phyloP scores from a whole-genome alignment of 257 asterid genomes.

The Haberlea rhodopensis region DNA sequence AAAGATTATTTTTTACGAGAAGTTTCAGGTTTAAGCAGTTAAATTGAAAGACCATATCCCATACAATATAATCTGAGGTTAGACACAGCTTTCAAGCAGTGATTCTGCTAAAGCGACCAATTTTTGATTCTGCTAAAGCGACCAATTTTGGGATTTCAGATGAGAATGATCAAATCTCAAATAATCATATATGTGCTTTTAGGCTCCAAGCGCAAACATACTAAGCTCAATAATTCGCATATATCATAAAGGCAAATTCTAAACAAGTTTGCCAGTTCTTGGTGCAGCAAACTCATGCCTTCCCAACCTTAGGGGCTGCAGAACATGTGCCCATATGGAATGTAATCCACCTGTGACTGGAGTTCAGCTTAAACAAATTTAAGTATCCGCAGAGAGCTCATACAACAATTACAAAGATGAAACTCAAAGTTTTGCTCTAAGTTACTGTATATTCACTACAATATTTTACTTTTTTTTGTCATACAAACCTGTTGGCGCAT shows the following conservation, averaged over 20 bases:
- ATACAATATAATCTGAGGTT: background rate
- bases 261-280: background rate
- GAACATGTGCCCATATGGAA: no score
- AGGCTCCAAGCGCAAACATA: background rate
- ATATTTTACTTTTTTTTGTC: conserved; percentile 7
- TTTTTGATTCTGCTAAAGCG: conserved; percentile 1
- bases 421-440: background rate
- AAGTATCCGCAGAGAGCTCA: background rate
- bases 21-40: background rate
- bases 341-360: background rate
- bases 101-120: no score
- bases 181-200: background rate
- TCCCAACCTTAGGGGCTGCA: no score
- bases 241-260: background rate
- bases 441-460: background rate
- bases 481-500: conserved; percentile 84
- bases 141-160: background rate
- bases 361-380: conserved; percentile 1
- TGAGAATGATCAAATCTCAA: background rate
- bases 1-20: background rate
- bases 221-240: background rate
- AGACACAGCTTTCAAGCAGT: background rate
- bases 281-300: background rate
- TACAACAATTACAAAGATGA: background rate
- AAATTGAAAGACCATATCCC: background rate